These are phyloP conservation scores for Arxiozyma telluris DNA, from an alignment of 1,139 yeast species.

Conservation along the genomic window DNA sequence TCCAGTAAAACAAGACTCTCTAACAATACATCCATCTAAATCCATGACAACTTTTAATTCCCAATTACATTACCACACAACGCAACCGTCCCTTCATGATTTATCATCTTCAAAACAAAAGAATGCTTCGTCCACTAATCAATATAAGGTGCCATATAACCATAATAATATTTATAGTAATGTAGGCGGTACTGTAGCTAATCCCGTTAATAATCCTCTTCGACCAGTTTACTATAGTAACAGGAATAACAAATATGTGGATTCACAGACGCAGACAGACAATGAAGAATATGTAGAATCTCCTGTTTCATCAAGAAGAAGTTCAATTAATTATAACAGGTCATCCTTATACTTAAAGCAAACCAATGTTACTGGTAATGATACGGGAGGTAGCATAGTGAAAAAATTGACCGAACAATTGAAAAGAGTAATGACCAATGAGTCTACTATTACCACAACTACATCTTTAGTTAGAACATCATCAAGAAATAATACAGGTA, in stretches of 20 bases:
- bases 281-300: conserved; percentile 5
- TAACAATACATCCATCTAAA: background rate
- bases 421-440: conserved; percentile 16
- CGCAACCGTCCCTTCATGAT: background rate
- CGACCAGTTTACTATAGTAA: background rate
- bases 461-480: conserved; percentile 14
- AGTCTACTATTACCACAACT: conserved; percentile 5
- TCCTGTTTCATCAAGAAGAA: conserved; percentile 7
- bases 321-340: conserved; percentile 8
- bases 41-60: background rate
- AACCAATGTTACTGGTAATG: conserved; percentile 4
- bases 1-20: background rate
- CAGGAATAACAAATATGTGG: conserved; percentile 13
- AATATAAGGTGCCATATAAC: background rate
- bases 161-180: background rate
- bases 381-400: conserved; percentile 16
- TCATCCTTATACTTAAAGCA: conserved; percentile 6
- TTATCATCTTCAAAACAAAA: background rate
- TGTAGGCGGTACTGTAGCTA: background rate
- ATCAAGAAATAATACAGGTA: conserved; percentile 22
- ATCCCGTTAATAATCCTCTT: background rate
- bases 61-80: background rate
- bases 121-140: background rate
- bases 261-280: conserved; percentile 25
- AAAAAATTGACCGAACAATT: conserved; percentile 13